Percentiles rank a stretch among this genome's conserved stretches.
These are phyloP conservation scores for Bacidia gigantensis DNA, from an alignment of 495 filamentous ascomycete species.

Conservation along the genomic window DNA sequence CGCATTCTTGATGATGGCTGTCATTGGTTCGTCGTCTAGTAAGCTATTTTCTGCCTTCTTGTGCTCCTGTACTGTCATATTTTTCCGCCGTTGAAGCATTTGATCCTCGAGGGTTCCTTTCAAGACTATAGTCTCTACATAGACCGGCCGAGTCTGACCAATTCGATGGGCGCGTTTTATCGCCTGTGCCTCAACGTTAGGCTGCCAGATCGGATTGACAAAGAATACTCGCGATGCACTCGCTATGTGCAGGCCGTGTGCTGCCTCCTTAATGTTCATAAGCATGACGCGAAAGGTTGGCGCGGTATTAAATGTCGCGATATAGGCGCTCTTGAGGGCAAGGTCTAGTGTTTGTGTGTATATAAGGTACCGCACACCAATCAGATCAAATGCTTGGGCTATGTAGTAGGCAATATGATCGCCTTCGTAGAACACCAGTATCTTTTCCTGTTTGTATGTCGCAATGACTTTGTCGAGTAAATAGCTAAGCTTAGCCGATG, in stretches of 20 bases:
- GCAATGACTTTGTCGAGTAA: conserved; percentile 56
- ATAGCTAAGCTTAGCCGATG: conserved; percentile 80
- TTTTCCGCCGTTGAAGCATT: conserved; percentile 57
- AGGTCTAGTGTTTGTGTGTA: conserved; percentile 60
- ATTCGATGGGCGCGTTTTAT: conserved; percentile 86
- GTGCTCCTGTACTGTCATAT: conserved; percentile 70
- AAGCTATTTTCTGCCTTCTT: conserved; percentile 48
- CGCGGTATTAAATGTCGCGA: conserved; percentile 61
- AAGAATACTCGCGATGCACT: conserved; percentile 82
- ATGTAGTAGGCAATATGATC: conserved; percentile 74
- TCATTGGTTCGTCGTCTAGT: conserved; percentile 65
- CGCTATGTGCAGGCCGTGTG: conserved; percentile 73
- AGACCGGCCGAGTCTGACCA: conserved; percentile 65
- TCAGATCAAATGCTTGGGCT: conserved; percentile 64
- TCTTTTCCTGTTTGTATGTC: conserved; percentile 63
- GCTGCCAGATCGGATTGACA: conserved; percentile 75
- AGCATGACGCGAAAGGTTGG: conserved; percentile 55
- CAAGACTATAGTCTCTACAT: conserved; percentile 78
- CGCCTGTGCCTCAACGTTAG: conserved; percentile 78
- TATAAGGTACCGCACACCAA: conserved; percentile 65
- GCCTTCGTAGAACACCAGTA: conserved; percentile 84
- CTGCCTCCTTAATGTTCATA: conserved; percentile 81
- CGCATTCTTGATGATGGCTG: conserved; percentile 63
- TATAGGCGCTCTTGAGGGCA: conserved; percentile 51
- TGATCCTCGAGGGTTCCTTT: conserved; percentile 72